Conservation (phyloP, 306 rosid species). For the Senna siamea region DNA sequence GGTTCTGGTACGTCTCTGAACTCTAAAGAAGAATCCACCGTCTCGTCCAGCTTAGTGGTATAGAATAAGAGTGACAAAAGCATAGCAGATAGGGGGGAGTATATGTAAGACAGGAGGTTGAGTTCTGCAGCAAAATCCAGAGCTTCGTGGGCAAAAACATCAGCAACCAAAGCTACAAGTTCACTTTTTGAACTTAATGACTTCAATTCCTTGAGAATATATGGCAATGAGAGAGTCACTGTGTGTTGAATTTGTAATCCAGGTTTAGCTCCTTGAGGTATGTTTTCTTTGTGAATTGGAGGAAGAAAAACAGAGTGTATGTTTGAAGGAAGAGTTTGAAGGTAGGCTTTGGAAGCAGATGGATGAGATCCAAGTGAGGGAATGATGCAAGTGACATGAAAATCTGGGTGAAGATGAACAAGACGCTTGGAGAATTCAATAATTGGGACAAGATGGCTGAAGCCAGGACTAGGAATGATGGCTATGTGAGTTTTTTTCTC, state of each 20-base stretch:
- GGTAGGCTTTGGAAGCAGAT: background rate
- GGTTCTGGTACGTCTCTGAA: slow-evolving; percentile 21
- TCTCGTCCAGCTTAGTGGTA: slow-evolving; percentile 10
- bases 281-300: background rate
- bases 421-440: slow-evolving; percentile 16
- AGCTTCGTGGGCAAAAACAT: slow-evolving; percentile 8
- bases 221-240: background rate
- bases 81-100: slow-evolving; percentile 20
- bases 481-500: background rate
- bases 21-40: slow-evolving; percentile 3
- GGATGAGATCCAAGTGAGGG: slow-evolving; percentile 23
- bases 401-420: slow-evolving; percentile 1
- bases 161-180: slow-evolving; percentile 21
- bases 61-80: background rate
- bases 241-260: background rate
- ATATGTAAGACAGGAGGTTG: slow-evolving; percentile 2
- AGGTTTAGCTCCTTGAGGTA: background rate
- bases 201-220: background rate
- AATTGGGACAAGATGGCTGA: slow-evolving; percentile 5
- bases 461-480: slow-evolving; percentile 16
- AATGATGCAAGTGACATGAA: slow-evolving; percentile 16
- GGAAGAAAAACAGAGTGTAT: slow-evolving; percentile 4
- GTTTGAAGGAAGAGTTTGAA: slow-evolving; percentile 26
- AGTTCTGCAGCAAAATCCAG: slow-evolving; percentile 10
- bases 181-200: background rate